Base-by-base conservation (phyloP, 1,284 basidiomycete species). In the Cerrena zonata region DNA sequence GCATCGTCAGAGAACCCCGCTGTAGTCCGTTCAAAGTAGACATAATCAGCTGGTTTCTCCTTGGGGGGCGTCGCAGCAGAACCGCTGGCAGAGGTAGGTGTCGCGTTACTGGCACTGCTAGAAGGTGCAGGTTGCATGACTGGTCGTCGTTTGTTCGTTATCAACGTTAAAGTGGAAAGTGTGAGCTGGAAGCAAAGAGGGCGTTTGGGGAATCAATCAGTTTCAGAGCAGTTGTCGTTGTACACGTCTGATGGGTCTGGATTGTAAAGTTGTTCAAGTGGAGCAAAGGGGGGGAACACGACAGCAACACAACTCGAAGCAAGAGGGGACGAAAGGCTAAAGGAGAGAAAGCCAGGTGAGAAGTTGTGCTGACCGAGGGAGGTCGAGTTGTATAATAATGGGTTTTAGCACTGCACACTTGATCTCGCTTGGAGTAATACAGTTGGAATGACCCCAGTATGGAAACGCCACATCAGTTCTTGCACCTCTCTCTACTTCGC, bases 21-120 rank as follows among this genome's bases (percentile, higher is more conserved):
- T 1, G 90, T 89, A 48, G 86, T 86, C 48, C 95, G 79, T 68
- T 96, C 90, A 71, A 98, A 99, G 75, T 95, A 97, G 61, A 98
- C 94, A 71, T 99, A 91, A 71, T 90, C 84, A n/a, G 69, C 68
- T n/a, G 70, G 68, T 56, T 72, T 73, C 49, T 55, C 58, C 34
- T 60, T 53, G 18, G 45, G 24, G 27, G 52, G 41, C 11, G 58
- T 54, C 45, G 43, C 57, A n/a, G 63, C 51, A 19, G 61, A 59
- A 47, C 59, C 61, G 3, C 62, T 53, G 58, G 61, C 67, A 52
- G 54, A 56, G 37, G 57, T 59, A 63, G 39, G 67, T 66, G 47
- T 53, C 41, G 45, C 51, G 47, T 34, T 48, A 24, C 47, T 26
- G 46, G 48, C 53, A 34, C 47, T 38, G 25, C 48, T 48, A 24